A percentile compares a stretch with the other conserved stretches of the same genome.
phyloP scores from a whole-genome alignment of 1,284 basidiomycete species.

The Amylostereum chailletii region DNA sequence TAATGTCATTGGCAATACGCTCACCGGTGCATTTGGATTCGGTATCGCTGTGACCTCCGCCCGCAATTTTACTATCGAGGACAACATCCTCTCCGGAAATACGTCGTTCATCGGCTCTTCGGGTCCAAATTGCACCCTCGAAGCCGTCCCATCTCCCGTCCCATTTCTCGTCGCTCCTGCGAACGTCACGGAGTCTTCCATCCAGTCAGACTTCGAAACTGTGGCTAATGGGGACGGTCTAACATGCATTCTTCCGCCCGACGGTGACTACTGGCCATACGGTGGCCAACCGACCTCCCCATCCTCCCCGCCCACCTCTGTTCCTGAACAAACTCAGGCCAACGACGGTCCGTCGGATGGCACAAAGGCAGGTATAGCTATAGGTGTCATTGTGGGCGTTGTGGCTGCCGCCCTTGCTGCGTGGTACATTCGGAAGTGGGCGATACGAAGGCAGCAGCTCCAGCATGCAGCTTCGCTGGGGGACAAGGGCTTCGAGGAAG shows the following conservation, averaged over 20 bases:
- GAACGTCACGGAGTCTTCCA: slow-evolving; percentile 29
- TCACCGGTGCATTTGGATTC: slow-evolving; percentile 69
- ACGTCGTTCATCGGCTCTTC: slow-evolving; percentile 68
- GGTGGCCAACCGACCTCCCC: slow-evolving; percentile 31
- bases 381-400: slow-evolving; percentile 46
- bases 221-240: slow-evolving; percentile 47
- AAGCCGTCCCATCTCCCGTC: slow-evolving; percentile 38
- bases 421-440: slow-evolving; percentile 46
- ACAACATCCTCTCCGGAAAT: slow-evolving; percentile 62
- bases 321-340: not conserved
- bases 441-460: slow-evolving; percentile 10
- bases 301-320: slow-evolving; percentile 11
- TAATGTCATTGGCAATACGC: slow-evolving; percentile 52
- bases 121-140: slow-evolving; percentile 60
- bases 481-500: too few relatives aligned
- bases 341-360: slow-evolving; percentile 24
- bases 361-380: slow-evolving; percentile 38
- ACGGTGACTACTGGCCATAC: slow-evolving; percentile 69
- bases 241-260: slow-evolving; percentile 60
- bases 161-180: slow-evolving; percentile 51
- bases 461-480: too few relatives aligned
- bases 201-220: slow-evolving; percentile 44
- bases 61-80: slow-evolving; percentile 55
- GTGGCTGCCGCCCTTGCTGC: slow-evolving; percentile 28
- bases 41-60: slow-evolving; percentile 61